phyloP scores from a whole-genome alignment of 2,329 filamentous ascomycete genomes.

The Calonectria montana region DNA sequence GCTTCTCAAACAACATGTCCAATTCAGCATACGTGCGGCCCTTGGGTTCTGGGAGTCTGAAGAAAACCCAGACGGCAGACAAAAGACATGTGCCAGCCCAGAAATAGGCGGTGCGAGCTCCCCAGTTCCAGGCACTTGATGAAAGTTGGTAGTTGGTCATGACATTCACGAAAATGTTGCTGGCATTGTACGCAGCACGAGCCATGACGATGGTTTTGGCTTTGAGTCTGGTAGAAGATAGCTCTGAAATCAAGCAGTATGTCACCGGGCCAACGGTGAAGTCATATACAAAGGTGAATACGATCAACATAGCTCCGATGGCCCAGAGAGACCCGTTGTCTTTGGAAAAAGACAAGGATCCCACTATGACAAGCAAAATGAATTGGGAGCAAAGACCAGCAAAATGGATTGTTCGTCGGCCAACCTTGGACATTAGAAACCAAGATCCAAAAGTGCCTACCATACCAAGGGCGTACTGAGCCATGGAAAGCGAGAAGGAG shows the following conservation, averaged over 20 bases:
- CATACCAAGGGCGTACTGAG: slow-evolving; percentile 61
- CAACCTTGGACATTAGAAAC: slow-evolving; percentile 60
- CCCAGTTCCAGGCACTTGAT: slow-evolving; percentile 59
- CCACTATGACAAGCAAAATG: slow-evolving; percentile 54
- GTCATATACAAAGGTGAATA: slow-evolving; percentile 66
- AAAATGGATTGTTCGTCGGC: slow-evolving; percentile 63
- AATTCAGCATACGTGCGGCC: slow-evolving; percentile 59
- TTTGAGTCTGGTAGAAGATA: slow-evolving; percentile 64
- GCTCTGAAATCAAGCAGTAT: slow-evolving; percentile 64
- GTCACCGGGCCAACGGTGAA: slow-evolving; percentile 65
- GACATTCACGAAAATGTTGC: slow-evolving; percentile 62
- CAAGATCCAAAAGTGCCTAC: slow-evolving; percentile 64
- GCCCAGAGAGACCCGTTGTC: slow-evolving; percentile 53
- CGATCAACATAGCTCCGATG: slow-evolving; percentile 59
- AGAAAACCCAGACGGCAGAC: slow-evolving; percentile 61
- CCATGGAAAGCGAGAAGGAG: slow-evolving; percentile 60
- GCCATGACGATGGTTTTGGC: slow-evolving; percentile 67
- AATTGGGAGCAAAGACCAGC: slow-evolving; percentile 55
- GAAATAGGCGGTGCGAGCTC: slow-evolving; percentile 59
- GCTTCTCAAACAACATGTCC: slow-evolving; percentile 55
- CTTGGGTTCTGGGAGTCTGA: slow-evolving; percentile 65
- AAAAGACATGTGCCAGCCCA: slow-evolving; percentile 61
- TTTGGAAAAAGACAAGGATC: slow-evolving; percentile 51
- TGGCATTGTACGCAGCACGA: slow-evolving; percentile 55
- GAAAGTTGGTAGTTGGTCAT: slow-evolving; percentile 62